A percentile compares a stretch with the other conserved stretches of the same genome.
These are phyloP conservation scores for Metschnikowia peoriensis DNA, from an alignment of 805 yeast genomes.

Conservation along the genomic window DNA sequence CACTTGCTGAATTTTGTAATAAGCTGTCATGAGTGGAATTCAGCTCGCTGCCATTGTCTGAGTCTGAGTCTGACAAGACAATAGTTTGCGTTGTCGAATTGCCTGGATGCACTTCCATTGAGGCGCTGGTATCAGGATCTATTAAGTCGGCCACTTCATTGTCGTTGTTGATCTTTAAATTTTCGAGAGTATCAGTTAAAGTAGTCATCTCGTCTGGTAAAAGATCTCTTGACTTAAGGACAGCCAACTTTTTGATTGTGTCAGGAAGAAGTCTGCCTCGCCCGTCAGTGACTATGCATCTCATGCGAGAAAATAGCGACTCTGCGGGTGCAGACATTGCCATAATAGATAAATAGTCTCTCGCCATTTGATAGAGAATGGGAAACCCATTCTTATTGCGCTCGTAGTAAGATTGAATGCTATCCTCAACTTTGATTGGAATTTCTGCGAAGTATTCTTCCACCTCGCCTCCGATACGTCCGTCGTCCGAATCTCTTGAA, in stretches of 20 bases:
- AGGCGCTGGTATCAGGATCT: not conserved
- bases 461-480: not conserved
- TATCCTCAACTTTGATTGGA: no score
- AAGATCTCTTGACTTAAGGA: not conserved
- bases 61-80: no score
- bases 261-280: not conserved
- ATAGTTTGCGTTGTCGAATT: no score
- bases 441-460: not conserved
- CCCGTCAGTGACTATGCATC: not conserved
- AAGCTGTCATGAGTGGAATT: no score
- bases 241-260: not conserved
- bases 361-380: constrained; percentile 1
- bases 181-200: not conserved
- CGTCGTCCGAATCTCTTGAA: not conserved
- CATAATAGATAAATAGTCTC: not conserved
- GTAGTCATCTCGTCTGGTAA: not conserved
- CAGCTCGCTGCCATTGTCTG: no score
- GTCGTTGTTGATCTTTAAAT: not conserved
- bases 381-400: not conserved
- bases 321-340: constrained; percentile 1
- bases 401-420: not conserved
- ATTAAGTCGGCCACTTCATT: not conserved
- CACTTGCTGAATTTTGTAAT: not conserved
- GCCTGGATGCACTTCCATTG: no score
- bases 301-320: not conserved